Base-by-base conservation (phyloP, 1,284 basidiomycete species). In the Puccinia hordei region DNA sequence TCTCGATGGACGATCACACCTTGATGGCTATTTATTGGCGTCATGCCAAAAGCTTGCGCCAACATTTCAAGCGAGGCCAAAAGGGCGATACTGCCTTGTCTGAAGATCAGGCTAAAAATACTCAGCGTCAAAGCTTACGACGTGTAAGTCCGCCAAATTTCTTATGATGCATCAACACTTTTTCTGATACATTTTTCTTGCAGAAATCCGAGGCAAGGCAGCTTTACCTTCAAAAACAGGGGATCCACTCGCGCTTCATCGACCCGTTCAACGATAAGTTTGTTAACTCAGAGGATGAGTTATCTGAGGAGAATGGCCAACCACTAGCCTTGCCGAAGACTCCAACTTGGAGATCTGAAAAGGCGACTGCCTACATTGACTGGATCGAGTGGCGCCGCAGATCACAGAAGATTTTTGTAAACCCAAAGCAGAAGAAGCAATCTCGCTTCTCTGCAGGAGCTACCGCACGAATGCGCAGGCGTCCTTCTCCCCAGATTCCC, bases 141-240 rank as follows among this genome's bases (percentile, higher is more conserved):
- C 57, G 73, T 41, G 75, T 78, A 69, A 78, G 75, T 78, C 0
- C 17, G 33, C 38, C 30, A 24, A n/a, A 49, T 63, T 49, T 17
- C 59, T 35, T 41, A 41, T 41, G 4, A 41, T 33, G 12, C 17
- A 33, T 59, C 35, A 41, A 19, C 15, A n/a, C 38, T 33, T 13
- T 41, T 19, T 17, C n/a, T 44, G 22, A 46, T 44, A 22, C 9
- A 30, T 44, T 15, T 2, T 41, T 41, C 41, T 24, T 44, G 1
- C 33, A 78, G 75, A 78, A 78, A 78, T 78, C 75, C 35, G 33
- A 53, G 22, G 74, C 46, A n/a, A 41, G 63, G 15, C 74, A 77
- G 49, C 35, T 77, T 15, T 77, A 77, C 49, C 74, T 77, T 53
- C 74, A 77, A 77, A 27, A 77, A 33, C 63, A 77, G 44, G 74